Evolutionary conservation across 495 filamentous ascomycete genomes (phyloP), one percentile per base, ranked within the genome.

Genomic region (Parathielavia appendiculata): DNA sequence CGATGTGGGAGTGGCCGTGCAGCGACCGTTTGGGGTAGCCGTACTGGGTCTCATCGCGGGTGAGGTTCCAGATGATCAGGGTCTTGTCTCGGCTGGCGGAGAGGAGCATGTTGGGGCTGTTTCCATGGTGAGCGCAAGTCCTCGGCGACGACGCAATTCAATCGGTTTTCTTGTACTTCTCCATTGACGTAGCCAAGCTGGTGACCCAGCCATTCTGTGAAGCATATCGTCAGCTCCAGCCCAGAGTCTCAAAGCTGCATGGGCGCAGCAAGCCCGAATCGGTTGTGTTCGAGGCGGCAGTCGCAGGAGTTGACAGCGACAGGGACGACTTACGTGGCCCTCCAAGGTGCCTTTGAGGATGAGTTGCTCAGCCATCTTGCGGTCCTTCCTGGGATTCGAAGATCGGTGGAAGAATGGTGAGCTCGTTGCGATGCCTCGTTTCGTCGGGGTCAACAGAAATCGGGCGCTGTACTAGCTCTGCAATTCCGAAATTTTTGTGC

Each of bases 41-140:
- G 81, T 96, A 97, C 69, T 86, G 84, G 75, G 87, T 84, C 79
- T 97, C 93, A 76, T 99, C 93, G 77, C 93, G 92, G 77, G 93
- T 97, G 67, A 99, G 86, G 87, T 96, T 95, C 93, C 93, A 99
- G 85, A 99, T 92, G 81, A 99, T 99, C 73, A 99, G 81, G 68
- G 89, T 90, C 86, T 97, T 96, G 85, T 99, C 93, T 76, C 93
- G 90, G 77, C 84, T 89, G 68, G 83, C 91, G 59, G 93, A 99
- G 64, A 99, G 88, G 72, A 99, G 91, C 95, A 99, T 99, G 84
- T 99, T 97, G 71, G 95, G 95, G 88, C 89, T 92, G 75, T 70
- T 76, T 56, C 38, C 60, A 54, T 30, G 56, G 70, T 70, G 54
- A 72, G 69, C 58, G 61, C 17, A 39, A 39, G 61, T 60, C 38